A percentile compares a stretch with the other conserved stretches of the same genome.
phyloP scores from a whole-genome alignment of 2,329 filamentous ascomycete genomes.

The Exophiala lecanii-corni region DNA sequence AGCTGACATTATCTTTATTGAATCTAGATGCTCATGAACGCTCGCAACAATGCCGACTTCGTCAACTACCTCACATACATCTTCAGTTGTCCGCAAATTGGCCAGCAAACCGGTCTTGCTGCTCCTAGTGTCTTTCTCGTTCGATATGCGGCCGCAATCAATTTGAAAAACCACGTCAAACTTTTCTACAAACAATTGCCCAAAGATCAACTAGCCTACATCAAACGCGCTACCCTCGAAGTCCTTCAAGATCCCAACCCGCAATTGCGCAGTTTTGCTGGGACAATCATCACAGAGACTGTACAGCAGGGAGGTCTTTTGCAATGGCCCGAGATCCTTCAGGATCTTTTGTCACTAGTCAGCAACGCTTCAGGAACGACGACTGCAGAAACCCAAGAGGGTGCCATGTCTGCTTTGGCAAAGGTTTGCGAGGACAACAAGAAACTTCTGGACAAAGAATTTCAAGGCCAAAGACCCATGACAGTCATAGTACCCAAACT shows the following conservation, averaged over 20 bases:
- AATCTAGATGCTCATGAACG: constrained; percentile 81
- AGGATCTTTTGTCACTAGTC: constrained; percentile 74
- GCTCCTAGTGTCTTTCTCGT: constrained; percentile 65
- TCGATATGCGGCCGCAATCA: constrained; percentile 81
- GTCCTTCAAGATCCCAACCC: constrained; percentile 75
- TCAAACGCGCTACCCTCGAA: constrained; percentile 72
- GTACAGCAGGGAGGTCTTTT: constrained; percentile 78
- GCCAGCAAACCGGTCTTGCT: constrained; percentile 55
- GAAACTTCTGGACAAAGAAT: constrained; percentile 77
- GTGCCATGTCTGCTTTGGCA: constrained; percentile 83
- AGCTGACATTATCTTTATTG: neutral
- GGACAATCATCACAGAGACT: constrained; percentile 90
- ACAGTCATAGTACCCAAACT: constrained; percentile 86
- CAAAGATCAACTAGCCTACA: constrained; percentile 65
- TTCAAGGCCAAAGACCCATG: constrained; percentile 81
- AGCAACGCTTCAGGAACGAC: constrained; percentile 66
- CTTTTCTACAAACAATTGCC: constrained; percentile 70
- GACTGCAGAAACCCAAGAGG: constrained; percentile 73
- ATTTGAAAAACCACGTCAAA: constrained; percentile 92
- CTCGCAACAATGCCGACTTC: constrained; percentile 83
- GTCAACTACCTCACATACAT: constrained; percentile 96
- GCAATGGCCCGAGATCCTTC: constrained; percentile 85
- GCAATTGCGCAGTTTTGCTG: constrained; percentile 83
- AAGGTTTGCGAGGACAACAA: constrained; percentile 98
- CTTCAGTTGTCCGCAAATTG: constrained; percentile 64